A percentile compares a stretch with the other conserved stretches of the same genome.
These are phyloP conservation scores for Stemphylium vesicarium DNA, from an alignment of 2,329 filamentous ascomycete genomes.

Conservation along the genomic window DNA sequence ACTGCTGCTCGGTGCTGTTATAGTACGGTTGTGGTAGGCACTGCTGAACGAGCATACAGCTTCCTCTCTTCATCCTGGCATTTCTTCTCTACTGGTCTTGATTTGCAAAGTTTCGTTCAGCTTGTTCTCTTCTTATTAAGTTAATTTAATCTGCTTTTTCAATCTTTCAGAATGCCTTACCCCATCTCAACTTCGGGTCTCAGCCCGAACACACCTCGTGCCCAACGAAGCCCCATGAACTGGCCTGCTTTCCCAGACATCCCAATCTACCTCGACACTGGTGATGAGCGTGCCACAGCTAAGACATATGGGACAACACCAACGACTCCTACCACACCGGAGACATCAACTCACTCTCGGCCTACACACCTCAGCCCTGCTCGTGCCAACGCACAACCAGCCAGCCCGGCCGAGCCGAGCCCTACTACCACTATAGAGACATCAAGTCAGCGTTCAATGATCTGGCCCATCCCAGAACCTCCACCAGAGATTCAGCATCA, in stretches of 20 bases:
- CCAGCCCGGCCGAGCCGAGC: slow-evolving; percentile 5
- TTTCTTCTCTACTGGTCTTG: not conserved
- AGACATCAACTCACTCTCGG: slow-evolving; percentile 6
- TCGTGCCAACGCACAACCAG: not conserved
- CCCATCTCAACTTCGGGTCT: slow-evolving; percentile 15
- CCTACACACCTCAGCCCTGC: slow-evolving; percentile 6
- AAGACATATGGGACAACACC: slow-evolving; percentile 31
- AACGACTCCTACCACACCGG: slow-evolving; percentile 30
- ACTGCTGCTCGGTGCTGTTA: slow-evolving; percentile 22
- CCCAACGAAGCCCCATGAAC: slow-evolving; percentile 13
- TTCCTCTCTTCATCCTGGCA: slow-evolving; percentile 9
- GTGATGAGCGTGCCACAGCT: slow-evolving; percentile 14
- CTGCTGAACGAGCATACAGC: slow-evolving; percentile 15
- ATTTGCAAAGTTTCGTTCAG: not conserved
- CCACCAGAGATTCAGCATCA: slow-evolving; percentile 24
- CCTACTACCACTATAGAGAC: slow-evolving; percentile 31
- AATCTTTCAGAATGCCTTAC: slow-evolving; percentile 25
- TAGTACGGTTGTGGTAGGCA: slow-evolving; percentile 20
- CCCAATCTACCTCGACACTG: slow-evolving; percentile 34
- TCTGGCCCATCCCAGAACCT: slow-evolving; percentile 30
- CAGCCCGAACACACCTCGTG: slow-evolving; percentile 7
- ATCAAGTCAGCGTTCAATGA: slow-evolving; percentile 18
- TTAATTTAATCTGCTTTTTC: slow-evolving; percentile 5
- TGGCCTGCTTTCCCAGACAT: slow-evolving; percentile 33
- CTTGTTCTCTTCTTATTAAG: not conserved